A percentile compares a stretch with the other conserved stretches of the same genome.
Conservation (phyloP, 805 yeast species). For the Saccharomycopsis synnaedendra region DNA sequence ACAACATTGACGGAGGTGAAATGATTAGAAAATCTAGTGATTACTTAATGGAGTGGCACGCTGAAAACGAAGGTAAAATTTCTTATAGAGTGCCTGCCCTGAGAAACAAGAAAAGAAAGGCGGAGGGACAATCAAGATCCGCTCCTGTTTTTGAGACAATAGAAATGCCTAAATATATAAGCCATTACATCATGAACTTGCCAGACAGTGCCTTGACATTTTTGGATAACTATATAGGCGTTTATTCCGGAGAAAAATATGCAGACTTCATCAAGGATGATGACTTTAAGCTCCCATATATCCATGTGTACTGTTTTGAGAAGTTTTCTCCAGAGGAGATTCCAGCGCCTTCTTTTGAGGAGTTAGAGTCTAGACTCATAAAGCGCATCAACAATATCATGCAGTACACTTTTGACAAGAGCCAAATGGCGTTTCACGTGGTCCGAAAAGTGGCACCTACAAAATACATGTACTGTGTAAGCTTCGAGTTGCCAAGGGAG, state of each 20-base stretch:
- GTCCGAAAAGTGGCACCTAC: constrained; percentile 96
- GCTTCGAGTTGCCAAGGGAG: constrained; percentile 60
- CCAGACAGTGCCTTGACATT: constrained; percentile 90
- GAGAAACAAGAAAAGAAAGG: constrained; percentile 17
- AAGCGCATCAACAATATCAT: constrained; percentile 35
- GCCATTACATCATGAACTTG: constrained; percentile 87
- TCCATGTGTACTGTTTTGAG: constrained; percentile 89
- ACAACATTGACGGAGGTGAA: constrained; percentile 72
- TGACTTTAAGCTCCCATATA: constrained; percentile 51
- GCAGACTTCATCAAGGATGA: constrained; percentile 29
- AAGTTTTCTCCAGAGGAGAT: constrained; percentile 64
- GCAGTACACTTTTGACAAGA: constrained; percentile 34
- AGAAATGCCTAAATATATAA: constrained; percentile 40
- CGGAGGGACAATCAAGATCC: constrained; percentile 19
- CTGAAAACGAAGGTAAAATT: constrained; percentile 24
- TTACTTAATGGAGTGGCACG: constrained; percentile 37
- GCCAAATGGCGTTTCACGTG: constrained; percentile 50
- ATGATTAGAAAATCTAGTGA: constrained; percentile 55
- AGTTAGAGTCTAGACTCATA: constrained; percentile 55
- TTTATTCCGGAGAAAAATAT: constrained; percentile 35
- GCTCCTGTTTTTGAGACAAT: constrained; percentile 17
- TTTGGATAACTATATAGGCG: constrained; percentile 64
- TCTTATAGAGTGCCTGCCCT: constrained; percentile 26
- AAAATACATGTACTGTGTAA: constrained; percentile 88
- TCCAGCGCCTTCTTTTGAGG: constrained; percentile 60